Percentiles rank a stretch among this genome's conserved stretches.
These are phyloP conservation scores for Kazachstania africana DNA, from an alignment of 805 yeast genomes.

Conservation along the genomic window DNA sequence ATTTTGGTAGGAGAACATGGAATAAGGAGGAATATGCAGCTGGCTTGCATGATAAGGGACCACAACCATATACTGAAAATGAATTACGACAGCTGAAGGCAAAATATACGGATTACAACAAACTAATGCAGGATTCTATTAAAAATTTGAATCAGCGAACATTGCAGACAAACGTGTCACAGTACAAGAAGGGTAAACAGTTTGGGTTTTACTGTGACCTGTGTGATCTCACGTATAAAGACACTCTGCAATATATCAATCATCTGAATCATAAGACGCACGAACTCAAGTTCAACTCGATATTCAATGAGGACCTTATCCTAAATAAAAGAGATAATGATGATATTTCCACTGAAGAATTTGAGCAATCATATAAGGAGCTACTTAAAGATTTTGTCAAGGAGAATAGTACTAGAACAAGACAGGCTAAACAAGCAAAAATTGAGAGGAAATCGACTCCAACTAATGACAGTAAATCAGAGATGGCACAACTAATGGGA, in stretches of 20 bases:
- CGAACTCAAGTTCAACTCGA: slow-evolving; percentile 29
- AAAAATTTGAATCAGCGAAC: slow-evolving; percentile 26
- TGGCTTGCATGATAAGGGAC: slow-evolving; percentile 26
- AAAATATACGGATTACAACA: slow-evolving; percentile 16
- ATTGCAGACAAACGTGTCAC: slow-evolving; percentile 20
- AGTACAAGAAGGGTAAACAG: slow-evolving; percentile 38
- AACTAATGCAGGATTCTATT: slow-evolving; percentile 16
- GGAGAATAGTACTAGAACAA: slow-evolving; percentile 26
- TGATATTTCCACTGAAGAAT: slow-evolving; percentile 38
- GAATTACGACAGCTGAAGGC: slow-evolving; percentile 9
- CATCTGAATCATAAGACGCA: slow-evolving; percentile 75
- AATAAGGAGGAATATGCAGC: slow-evolving; percentile 50
- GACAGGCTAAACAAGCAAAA: slow-evolving; percentile 32
- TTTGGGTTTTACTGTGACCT: slow-evolving; percentile 79
- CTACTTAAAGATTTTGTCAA: slow-evolving; percentile 26
- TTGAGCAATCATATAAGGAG: slow-evolving; percentile 29
- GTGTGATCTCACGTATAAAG: slow-evolving; percentile 74
- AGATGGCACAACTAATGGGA: slow-evolving; percentile 43
- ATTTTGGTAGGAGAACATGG: slow-evolving; percentile 62
- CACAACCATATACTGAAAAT: slow-evolving; percentile 10
- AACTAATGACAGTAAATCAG: too few relatives aligned
- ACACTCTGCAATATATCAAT: slow-evolving; percentile 68
- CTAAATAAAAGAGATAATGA: slow-evolving; percentile 26
- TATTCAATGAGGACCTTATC: slow-evolving; percentile 24
- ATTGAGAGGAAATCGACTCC: not conserved